A percentile compares a stretch with the other conserved stretches of the same genome.
Conservation (phyloP, 306 rosid genomes). For the Prunus salicina region DNA sequence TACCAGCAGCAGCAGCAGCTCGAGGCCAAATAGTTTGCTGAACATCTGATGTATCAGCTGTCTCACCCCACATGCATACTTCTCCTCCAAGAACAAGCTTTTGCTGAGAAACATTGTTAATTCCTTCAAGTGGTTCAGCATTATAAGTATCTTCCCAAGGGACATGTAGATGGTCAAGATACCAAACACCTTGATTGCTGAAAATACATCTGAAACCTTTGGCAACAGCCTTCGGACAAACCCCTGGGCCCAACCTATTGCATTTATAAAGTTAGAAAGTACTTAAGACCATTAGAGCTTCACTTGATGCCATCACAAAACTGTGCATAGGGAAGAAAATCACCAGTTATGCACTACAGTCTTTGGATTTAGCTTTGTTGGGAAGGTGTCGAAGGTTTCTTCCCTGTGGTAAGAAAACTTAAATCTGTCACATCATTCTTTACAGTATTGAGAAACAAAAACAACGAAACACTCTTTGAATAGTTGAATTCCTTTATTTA, state of each 20-base stretch:
- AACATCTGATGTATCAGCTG: conserved; percentile 75
- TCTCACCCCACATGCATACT: conserved; percentile 98
- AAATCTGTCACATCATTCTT: conserved; percentile 12
- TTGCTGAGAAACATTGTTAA: conserved; percentile 48
- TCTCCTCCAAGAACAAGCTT: conserved; percentile 92
- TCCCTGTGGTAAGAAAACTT: conserved; percentile 61
- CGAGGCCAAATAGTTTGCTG: conserved; percentile 99
- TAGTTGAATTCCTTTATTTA: background rate
- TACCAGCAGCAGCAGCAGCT: conserved; percentile 99
- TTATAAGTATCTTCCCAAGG: conserved; percentile 72
- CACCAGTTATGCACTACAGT: conserved; percentile 96
- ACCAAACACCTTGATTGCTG: conserved; percentile 96
- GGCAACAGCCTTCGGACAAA: conserved; percentile 82
- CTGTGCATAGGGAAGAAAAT: conserved; percentile 26
- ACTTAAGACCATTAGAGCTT: conserved; percentile 16
- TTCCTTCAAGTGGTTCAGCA: conserved; percentile 86
- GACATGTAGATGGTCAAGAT: conserved; percentile 92
- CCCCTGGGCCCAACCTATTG: conserved; percentile 78
- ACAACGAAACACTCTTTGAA: background rate
- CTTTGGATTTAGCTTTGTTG: conserved; percentile 68
- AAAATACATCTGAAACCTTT: conserved; percentile 91
- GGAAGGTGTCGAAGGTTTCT: conserved; percentile 84
- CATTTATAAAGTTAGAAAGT: background rate
- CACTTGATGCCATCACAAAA: conserved; percentile 11
- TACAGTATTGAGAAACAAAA: conserved; percentile 5